Evolutionary conservation across 169 alveolate species (phyloP).

Genomic region (Eimeria tenella): DNA sequence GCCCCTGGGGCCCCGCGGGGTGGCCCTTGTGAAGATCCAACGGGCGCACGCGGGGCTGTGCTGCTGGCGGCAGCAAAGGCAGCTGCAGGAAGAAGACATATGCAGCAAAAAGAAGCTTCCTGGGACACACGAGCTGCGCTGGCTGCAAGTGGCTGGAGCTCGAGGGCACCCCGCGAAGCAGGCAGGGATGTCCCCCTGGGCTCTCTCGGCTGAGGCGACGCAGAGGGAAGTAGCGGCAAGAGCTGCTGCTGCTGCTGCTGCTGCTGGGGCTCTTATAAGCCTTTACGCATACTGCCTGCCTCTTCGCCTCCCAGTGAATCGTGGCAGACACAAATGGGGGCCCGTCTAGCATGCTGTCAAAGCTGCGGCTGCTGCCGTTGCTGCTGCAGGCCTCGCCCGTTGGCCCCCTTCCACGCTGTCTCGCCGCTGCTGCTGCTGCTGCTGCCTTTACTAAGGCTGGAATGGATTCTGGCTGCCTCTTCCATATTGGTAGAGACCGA

Average conservation of each 20-base stretch:
- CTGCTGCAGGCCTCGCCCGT: neutral
- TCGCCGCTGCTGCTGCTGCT: neutral
- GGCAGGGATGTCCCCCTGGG: neutral
- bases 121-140: neutral
- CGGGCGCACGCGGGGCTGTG: neutral
- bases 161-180: neutral
- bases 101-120: slow-evolving; percentile 11
- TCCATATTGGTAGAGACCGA: slow-evolving; percentile 39
- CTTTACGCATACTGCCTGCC: slow-evolving; percentile 33
- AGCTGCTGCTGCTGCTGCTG: neutral
- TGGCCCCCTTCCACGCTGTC: neutral
- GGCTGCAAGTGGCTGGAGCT: neutral
- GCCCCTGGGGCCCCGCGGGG: slow-evolving; percentile 22
- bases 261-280: neutral
- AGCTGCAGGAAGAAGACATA: slow-evolving; percentile 41
- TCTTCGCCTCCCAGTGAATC: slow-evolving; percentile 9
- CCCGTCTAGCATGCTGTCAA: slow-evolving; percentile 30
- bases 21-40: neutral
- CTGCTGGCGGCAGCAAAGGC: neutral
- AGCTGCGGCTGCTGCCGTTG: too few relatives aligned
- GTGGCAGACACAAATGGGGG: slow-evolving; percentile 15
- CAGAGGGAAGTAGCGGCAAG: slow-evolving; percentile 47
- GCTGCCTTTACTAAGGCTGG: slow-evolving; percentile 13
- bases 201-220: neutral
- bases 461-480: slow-evolving; percentile 22